Evolutionary conservation across 495 filamentous ascomycete species (phyloP).

Genomic region (Aspergillus coremiiformis): DNA sequence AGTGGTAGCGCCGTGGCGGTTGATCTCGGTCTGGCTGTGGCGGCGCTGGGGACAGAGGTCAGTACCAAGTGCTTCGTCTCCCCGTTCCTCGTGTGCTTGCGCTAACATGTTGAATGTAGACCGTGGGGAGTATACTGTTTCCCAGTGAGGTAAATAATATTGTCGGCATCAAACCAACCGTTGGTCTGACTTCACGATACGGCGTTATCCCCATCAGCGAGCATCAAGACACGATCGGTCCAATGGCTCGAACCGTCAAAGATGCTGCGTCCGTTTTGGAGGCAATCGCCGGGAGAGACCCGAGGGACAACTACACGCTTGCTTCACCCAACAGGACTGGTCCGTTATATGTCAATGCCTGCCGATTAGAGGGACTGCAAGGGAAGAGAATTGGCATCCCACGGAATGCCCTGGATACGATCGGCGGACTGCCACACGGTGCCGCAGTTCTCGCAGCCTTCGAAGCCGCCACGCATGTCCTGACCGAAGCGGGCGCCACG

Average conservation of each 20-base stretch:
- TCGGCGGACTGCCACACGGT: conserved; percentile 5
- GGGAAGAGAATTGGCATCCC: conserved; percentile 49
- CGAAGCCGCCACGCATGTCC: conserved; percentile 32
- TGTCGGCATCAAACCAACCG: conserved; percentile 61
- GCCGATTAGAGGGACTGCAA: conserved; percentile 37
- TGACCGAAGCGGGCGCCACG: conserved; percentile 42
- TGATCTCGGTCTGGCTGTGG: conserved; percentile 43
- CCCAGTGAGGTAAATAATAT: conserved; percentile 47
- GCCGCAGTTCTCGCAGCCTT: conserved; percentile 36
- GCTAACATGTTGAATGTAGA: conserved; percentile 28
- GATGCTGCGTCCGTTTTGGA: conserved; percentile 61
- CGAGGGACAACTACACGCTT: conserved; percentile 42
- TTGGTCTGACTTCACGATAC: conserved; percentile 56
- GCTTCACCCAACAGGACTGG: conserved; percentile 39
- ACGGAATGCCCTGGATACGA: conserved; percentile 34
- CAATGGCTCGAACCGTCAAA: conserved; percentile 56
- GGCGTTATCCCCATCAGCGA: conserved; percentile 56
- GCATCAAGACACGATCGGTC: conserved; percentile 59
- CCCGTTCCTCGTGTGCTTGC: no score
- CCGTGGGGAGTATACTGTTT: conserved; percentile 48
- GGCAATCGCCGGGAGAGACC: conserved; percentile 51
- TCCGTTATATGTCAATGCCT: conserved; percentile 47
- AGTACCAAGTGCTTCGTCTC: no score
- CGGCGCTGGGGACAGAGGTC: conserved; percentile 44
- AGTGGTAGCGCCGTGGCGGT: conserved; percentile 46